Conservation (phyloP, 805 yeast species). For the Starmerella khaoyaiensis region DNA sequence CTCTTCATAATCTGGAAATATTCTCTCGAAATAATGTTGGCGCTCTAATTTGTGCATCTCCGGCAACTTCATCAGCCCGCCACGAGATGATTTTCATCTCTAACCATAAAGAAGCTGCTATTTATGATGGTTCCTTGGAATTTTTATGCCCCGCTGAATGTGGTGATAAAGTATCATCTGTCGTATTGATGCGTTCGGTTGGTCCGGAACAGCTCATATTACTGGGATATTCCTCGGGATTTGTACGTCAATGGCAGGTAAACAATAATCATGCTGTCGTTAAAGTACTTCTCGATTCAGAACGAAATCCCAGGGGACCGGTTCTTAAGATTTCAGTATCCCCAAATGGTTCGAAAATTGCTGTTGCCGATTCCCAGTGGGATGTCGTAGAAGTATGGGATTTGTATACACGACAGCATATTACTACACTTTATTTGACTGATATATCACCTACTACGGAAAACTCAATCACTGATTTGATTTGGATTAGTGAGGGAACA, state of each 20-base stretch:
- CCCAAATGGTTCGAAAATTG: constrained; percentile 3
- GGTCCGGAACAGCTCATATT: constrained; percentile 4
- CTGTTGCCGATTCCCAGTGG: constrained; percentile 3
- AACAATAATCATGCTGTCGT: constrained; percentile 1
- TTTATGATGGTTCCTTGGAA: too few relatives aligned
- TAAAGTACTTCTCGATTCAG: constrained; percentile 8
- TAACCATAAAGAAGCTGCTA: neutral
- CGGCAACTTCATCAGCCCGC: neutral
- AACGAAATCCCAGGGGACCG: constrained; percentile 2
- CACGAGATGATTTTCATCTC: neutral
- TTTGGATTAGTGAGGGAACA: constrained; percentile 8
- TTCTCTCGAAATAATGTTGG: neutral
- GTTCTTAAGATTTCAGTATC: neutral
- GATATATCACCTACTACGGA: neutral
- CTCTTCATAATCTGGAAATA: too few relatives aligned
- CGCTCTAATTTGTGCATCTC: neutral
- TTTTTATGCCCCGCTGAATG: neutral
- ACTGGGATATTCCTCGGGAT: constrained; percentile 11
- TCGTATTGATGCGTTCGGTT: constrained; percentile 3
- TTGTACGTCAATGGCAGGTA: constrained; percentile 9
- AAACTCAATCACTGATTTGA: constrained; percentile 4
- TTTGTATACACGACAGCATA: constrained; percentile 1
- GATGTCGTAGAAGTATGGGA: constrained; percentile 10
- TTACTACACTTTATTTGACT: neutral
- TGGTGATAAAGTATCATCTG: constrained; percentile 5